Base-by-base conservation (phyloP, 2,329 filamentous ascomycete species). In the Apiospora rasikravindrae region DNA sequence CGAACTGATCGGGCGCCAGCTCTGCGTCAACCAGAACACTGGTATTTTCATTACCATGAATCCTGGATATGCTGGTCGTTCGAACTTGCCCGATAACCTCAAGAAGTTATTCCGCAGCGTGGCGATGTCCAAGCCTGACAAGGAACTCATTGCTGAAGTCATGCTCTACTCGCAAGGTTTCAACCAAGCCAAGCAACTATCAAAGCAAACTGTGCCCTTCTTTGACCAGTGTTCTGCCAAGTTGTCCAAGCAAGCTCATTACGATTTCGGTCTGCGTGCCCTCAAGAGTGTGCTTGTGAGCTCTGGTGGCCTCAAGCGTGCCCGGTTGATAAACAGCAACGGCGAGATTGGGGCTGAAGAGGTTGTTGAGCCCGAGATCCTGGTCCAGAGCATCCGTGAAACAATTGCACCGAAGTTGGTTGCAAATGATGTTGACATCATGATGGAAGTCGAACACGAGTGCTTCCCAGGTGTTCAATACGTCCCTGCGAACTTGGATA, bases 21-120 rank as follows among this genome's bases (percentile, higher is more conserved):
- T 99, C 67, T 90, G 88, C 74, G 96, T 99, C 76, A 97, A 98
- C 79, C 88, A 89, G 73, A 97, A 98, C 81, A 98, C 97, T 69
- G 96, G 96, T 77, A 96, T 99, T 81, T 99, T 99, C 86, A 99
- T 99, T 82, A 99, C 96, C 51, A 99, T 99, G 97, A 99, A 99
- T 82, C 96, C 96, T 82, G 96, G 96, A 70, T 99, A 99, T 84
- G 96, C 96, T 70, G 96, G 96, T 72, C 94, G 96, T 83, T 99
- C 96, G 69, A 99, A 99, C 83, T 85, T 99, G 79, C 96, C 96
- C 2, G 96, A 99, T 84, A 99, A 99, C 82, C 84, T 99, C 85
- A 99, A 99, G 90, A 99, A 99, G 84, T 87, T 99, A 53, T 99
- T 99, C 90, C 92, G 97, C 81, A 99, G 96, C 79, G 95, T 99